phyloP scores from a whole-genome alignment of 176 grass and related monocot species.

The Stipa capillata region DNA sequence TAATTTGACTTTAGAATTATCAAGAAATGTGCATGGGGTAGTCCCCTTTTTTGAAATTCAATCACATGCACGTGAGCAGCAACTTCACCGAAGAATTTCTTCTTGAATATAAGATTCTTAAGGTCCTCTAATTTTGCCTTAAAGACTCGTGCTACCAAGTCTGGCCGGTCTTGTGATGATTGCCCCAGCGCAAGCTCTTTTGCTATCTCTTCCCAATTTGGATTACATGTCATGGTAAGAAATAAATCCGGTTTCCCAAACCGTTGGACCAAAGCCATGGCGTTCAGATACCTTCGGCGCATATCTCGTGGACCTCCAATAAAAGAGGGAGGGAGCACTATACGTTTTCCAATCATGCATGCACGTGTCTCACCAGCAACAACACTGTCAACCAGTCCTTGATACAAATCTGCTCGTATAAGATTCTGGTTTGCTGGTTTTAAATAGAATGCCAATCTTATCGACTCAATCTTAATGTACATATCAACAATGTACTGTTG shows the following conservation, averaged over 20 bases:
- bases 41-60: neutral
- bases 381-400: neutral
- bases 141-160: neutral
- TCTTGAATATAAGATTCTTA: neutral
- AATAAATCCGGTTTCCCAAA: neutral
- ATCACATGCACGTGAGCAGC: neutral
- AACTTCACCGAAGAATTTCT: neutral
- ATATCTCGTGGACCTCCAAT: neutral
- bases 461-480: neutral
- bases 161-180: neutral
- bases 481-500: neutral
- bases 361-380: neutral
- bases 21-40: neutral
- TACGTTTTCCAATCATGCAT: neutral
- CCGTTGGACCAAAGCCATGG: neutral
- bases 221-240: neutral
- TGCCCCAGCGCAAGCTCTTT: neutral
- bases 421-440: neutral
- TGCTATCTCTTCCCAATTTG: neutral
- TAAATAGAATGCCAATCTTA: no score
- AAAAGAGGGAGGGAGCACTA: neutral
- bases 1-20: neutral
- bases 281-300: neutral
- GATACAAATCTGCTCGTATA: neutral
- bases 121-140: neutral